phyloP scores from a whole-genome alignment of 2,329 filamentous ascomycete species.

The Alternaria atra region DNA sequence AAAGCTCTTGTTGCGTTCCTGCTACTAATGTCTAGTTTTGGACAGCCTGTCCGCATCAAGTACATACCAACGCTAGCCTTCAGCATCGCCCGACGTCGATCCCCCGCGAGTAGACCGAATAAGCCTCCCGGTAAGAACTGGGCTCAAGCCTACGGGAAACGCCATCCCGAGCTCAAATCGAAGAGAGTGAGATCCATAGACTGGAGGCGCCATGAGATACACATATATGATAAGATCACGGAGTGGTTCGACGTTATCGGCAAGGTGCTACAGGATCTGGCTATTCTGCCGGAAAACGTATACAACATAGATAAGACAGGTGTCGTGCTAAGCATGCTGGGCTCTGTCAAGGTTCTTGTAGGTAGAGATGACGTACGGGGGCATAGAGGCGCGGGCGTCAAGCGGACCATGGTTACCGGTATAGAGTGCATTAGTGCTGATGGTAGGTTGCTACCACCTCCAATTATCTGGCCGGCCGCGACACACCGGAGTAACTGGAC shows the following conservation, averaged over 20 bases:
- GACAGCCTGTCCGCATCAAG: conserved; percentile 28
- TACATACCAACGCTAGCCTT: conserved; percentile 26
- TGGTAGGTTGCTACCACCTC: conserved; percentile 27
- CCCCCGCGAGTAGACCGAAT: too few species aligned
- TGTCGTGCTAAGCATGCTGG: conserved; percentile 9
- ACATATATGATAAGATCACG: conserved; percentile 32
- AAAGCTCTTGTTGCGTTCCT: conserved; percentile 19
- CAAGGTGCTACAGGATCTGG: conserved; percentile 18
- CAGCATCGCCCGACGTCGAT: too few species aligned
- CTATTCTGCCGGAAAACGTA: conserved; percentile 28
- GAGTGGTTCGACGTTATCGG: conserved; percentile 31
- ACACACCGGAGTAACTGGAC: background rate
- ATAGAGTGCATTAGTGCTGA: conserved; percentile 27
- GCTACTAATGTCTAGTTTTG: conserved; percentile 18
- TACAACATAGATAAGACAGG: conserved; percentile 22
- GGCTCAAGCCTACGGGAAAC: conserved; percentile 22
- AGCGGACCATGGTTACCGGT: conserved; percentile 31
- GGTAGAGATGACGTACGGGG: conserved; percentile 26
- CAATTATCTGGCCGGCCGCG: conserved; percentile 32
- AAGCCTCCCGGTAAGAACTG: conserved; percentile 28
- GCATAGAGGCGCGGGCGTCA: conserved; percentile 31
- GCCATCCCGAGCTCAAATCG: conserved; percentile 23
- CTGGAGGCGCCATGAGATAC: conserved; percentile 26
- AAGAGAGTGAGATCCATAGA: conserved; percentile 27
- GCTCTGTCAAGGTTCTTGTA: conserved; percentile 27